Percentiles rank a stretch among this genome's conserved stretches.
Conservation (phyloP, 2,329 filamentous ascomycete species). For the Myriosclerotinia scirpicola region DNA sequence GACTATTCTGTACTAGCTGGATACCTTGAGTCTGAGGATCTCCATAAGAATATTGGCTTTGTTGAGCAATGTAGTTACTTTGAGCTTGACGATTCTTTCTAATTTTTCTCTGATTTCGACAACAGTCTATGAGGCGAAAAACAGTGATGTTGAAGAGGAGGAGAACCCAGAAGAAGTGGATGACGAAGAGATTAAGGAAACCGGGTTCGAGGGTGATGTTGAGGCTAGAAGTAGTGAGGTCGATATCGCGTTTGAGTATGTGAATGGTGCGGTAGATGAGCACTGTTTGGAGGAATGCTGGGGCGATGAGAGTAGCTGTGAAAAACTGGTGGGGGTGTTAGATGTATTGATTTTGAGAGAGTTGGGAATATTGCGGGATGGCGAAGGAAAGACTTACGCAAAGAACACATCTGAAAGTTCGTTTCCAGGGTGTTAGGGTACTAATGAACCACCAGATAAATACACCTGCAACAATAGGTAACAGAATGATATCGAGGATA, state of each 20-base stretch:
- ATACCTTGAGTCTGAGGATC: too few species aligned
- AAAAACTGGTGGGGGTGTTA: constrained; percentile 1
- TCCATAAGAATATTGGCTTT: too few species aligned
- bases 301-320: neutral
- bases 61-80: too few species aligned
- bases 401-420: constrained; percentile 6
- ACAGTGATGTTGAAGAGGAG: neutral
- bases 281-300: constrained; percentile 2
- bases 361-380: neutral
- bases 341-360: neutral
- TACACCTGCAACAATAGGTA: neutral
- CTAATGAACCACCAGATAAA: constrained; percentile 17
- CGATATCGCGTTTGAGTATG: neutral
- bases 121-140: constrained; percentile 13
- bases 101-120: neutral
- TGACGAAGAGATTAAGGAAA: neutral
- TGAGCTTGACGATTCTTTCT: neutral
- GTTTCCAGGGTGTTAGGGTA: neutral
- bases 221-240: neutral
- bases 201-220: neutral
- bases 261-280: neutral
- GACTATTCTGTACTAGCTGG: neutral
- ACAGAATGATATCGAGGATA: constrained; percentile 1
- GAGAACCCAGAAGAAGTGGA: neutral
- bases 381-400: neutral